phyloP scores from a whole-genome alignment of 2,329 filamentous ascomycete species.

The Claviceps humidiphila region DNA sequence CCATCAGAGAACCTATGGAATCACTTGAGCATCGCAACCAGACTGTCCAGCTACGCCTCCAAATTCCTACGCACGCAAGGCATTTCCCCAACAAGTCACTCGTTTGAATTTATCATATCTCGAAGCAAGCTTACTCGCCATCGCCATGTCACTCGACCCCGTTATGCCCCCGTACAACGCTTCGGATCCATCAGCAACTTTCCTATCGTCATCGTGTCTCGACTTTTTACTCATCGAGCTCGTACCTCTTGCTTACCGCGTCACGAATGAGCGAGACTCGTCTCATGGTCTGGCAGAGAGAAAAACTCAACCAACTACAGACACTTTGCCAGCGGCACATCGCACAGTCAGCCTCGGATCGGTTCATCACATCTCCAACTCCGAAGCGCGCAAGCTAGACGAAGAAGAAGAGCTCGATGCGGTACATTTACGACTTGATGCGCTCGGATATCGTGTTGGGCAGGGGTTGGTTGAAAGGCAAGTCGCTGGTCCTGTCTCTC shows the following conservation, averaged over 20 bases:
- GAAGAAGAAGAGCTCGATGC: conserved; percentile 77
- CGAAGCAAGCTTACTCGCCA: conserved; percentile 18
- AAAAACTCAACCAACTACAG: conserved; percentile 9
- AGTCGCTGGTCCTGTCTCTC: conserved; percentile 12
- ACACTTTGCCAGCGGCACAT: neutral
- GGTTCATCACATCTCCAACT: conserved; percentile 8
- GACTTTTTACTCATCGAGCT: conserved; percentile 95
- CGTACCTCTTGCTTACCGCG: conserved; percentile 81
- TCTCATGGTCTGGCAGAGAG: conserved; percentile 14
- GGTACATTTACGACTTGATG: conserved; percentile 73
- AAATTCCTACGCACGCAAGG: too few species aligned
- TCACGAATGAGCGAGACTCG: conserved; percentile 58
- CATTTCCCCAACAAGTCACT: too few species aligned
- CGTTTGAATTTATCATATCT: too few species aligned
- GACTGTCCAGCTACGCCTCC: neutral
- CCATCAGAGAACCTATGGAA: neutral
- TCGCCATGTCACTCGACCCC: conserved; percentile 64
- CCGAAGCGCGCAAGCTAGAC: conserved; percentile 27
- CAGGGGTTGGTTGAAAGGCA: conserved; percentile 85
- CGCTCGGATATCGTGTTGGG: conserved; percentile 79
- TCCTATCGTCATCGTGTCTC: conserved; percentile 73
- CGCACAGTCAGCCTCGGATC: conserved; percentile 13
- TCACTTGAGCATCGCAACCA: neutral
- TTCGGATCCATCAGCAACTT: conserved; percentile 60
- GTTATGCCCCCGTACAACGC: conserved; percentile 56